These are phyloP conservation scores for Eimeria necatrix DNA, from an alignment of 169 alveolate species.

Conservation along the genomic window DNA sequence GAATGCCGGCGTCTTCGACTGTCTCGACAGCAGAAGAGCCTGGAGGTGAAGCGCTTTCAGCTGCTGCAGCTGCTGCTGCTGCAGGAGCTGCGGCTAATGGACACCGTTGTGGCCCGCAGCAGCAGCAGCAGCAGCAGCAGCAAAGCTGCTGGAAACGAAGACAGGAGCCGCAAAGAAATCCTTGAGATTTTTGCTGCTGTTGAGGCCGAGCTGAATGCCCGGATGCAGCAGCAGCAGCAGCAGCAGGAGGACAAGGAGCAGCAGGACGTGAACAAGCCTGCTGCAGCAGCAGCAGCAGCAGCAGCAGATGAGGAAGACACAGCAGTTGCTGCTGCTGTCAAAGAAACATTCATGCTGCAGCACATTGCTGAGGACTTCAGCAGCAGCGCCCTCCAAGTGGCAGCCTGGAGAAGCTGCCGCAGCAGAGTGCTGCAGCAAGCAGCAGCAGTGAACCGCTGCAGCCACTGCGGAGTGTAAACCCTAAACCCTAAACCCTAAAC, in stretches of 20 bases:
- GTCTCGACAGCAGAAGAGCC: slow-evolving; percentile 30
- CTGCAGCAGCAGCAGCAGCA: background rate
- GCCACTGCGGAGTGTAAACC: slow-evolving; percentile 51
- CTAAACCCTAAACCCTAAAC: slow-evolving; percentile 55
- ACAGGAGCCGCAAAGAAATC: background rate
- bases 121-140: background rate
- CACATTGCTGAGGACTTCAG: slow-evolving; percentile 45
- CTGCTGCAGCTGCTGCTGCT: slow-evolving; percentile 16
- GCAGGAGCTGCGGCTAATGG: slow-evolving; percentile 15
- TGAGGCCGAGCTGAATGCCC: background rate
- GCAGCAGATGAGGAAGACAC: background rate
- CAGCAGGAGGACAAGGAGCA: background rate
- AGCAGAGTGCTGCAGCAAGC: slow-evolving; percentile 41
- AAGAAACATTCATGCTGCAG: slow-evolving; percentile 3
- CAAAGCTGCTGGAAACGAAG: background rate
- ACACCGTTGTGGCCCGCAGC: slow-evolving; percentile 12
- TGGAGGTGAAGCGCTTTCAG: slow-evolving; percentile 48
- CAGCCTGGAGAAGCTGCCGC: slow-evolving; percentile 70
- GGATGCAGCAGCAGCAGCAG: slow-evolving; percentile 46
- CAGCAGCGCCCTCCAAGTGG: slow-evolving; percentile 53
- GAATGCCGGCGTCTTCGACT: slow-evolving; percentile 37
- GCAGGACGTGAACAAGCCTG: background rate
- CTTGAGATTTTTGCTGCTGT: slow-evolving; percentile 46
- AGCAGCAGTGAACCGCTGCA: background rate
- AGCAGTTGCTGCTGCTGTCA: background rate